Conservation (phyloP, 331 rosid genomes). For the Rhamnella rubrinervis region DNA sequence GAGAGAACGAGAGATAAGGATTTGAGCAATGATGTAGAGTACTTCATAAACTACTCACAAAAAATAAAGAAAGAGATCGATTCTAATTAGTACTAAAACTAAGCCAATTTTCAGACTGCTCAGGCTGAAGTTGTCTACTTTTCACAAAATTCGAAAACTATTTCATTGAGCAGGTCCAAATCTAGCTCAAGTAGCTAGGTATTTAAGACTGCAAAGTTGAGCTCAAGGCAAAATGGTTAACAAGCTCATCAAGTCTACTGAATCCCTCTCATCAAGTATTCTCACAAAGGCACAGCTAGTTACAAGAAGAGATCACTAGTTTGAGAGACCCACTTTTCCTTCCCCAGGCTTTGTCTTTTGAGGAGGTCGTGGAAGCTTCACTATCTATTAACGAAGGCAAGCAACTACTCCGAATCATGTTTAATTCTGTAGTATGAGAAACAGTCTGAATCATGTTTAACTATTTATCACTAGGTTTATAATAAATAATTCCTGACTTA, state of each 20-base stretch:
- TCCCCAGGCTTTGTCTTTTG: background rate
- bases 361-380: background rate
- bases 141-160: background rate
- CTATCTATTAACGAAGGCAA: background rate
- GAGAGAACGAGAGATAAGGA: background rate
- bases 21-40: constrained; percentile 1
- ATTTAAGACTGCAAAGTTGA: too few relatives aligned
- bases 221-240: too few relatives aligned
- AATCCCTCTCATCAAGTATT: too few relatives aligned
- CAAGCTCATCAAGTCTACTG: too few relatives aligned
- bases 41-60: background rate
- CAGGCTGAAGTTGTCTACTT: background rate
- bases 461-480: too few relatives aligned
- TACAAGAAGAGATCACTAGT: background rate
- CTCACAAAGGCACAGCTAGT: too few relatives aligned
- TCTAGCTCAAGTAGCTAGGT: too few relatives aligned
- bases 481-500: background rate
- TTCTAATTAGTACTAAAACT: background rate
- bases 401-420: background rate
- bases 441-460: too few relatives aligned
- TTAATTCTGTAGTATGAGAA: background rate
- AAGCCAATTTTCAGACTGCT: background rate
- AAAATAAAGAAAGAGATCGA: background rate
- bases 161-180: too few relatives aligned
- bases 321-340: background rate